Evolutionary conservation across 805 yeast species (phyloP), one percentile per base, ranked within the genome.

Genomic region (Ascoidea tarda): DNA sequence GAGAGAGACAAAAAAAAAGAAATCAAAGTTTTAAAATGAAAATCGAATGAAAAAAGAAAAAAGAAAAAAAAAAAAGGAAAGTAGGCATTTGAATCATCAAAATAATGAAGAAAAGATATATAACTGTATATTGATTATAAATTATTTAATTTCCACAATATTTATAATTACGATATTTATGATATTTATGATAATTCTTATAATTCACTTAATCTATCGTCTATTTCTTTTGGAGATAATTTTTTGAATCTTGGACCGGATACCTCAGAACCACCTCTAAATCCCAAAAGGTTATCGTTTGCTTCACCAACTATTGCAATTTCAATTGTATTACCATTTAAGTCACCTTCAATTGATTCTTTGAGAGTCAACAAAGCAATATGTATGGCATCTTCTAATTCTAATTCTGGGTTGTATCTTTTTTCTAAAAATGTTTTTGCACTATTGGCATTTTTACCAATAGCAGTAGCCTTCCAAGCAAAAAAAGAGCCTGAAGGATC

Each of bases 391-490:
- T 93, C 99, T 70, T 93, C 99, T 57, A 93, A 75, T 71, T 93
- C 99, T 65, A 93, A 74, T 68, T 93, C 96, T 59, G 89, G 95
- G 65, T 90, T 91, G 97, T 98, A 93, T 70, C 99, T 82, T 71
- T 93, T 93, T 68, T 93, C 99, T 64, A 93, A 71, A 62, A 93
- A 93, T 1, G 98, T 91, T 73, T 95, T 93, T 44, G 98, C 99
- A n/a, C 95, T 87, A 48, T 81, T 81, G 4, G 96, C 82, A 32
- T 96, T 95, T 65, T 89, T 90, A 58, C 99, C 99, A 61, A 93
- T 93, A 31, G 99, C 98, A 4, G 99, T 91, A 46, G 99, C 99
- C 69, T 91, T 93, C 99, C 99, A 93, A 6, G 99, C 98, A 76
- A 87, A 93, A 67, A 84, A 93, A 46, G 96, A 82, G 6, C 99